Evolutionary conservation across 768 basidiomycete species (phyloP).

Genomic region (Psilocybe cubensis): DNA sequence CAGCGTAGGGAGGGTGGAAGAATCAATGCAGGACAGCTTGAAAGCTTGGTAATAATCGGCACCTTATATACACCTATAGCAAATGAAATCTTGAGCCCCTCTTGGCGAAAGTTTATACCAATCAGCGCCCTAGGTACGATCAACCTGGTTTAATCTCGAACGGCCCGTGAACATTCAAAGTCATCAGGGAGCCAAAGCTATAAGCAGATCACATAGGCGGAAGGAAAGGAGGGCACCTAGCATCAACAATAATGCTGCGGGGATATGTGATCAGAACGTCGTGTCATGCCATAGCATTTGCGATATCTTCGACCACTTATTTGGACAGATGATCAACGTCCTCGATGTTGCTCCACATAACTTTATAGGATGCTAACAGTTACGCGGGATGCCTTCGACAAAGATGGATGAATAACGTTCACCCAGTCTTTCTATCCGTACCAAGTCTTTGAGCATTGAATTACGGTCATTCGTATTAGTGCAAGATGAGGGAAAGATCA

Average conservation of each 20-base stretch:
- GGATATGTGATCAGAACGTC: background rate
- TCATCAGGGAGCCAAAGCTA: too few species aligned
- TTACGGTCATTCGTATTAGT: background rate
- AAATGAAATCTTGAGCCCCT: background rate
- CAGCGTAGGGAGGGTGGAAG: background rate
- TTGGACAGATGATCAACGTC: background rate
- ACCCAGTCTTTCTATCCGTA: too few species aligned
- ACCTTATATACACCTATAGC: background rate
- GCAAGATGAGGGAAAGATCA: background rate
- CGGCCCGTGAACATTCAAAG: too few species aligned
- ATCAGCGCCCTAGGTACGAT: background rate
- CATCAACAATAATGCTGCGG: background rate
- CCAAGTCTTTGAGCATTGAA: too few species aligned
- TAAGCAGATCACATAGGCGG: too few species aligned
- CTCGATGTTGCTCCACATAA: background rate
- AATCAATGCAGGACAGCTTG: background rate
- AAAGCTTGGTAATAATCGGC: background rate
- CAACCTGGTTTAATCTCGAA: too few species aligned
- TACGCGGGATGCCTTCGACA: too few species aligned
- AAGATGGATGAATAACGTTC: too few species aligned
- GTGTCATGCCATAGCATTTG: background rate
- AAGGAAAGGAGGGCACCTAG: too few species aligned
- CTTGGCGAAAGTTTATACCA: background rate
- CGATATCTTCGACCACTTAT: background rate
- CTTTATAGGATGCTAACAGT: too few species aligned